phyloP scores from a whole-genome alignment of 2,329 filamentous ascomycete genomes.

The Ambrosiella beaveri region DNA sequence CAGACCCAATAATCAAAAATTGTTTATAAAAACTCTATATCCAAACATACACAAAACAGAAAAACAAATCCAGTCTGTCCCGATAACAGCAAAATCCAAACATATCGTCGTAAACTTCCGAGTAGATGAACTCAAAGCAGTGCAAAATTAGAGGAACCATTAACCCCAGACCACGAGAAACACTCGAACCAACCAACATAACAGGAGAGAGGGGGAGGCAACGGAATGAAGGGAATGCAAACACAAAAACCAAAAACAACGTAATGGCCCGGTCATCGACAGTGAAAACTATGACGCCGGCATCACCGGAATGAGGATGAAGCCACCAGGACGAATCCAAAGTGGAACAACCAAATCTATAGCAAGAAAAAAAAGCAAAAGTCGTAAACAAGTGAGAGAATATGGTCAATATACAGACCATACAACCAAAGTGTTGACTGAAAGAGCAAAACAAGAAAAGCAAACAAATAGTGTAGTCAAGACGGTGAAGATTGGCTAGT shows the following conservation, averaged over 20 bases:
- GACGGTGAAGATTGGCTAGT: neutral
- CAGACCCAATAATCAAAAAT: neutral
- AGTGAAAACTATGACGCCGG: neutral
- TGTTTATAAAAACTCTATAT: neutral
- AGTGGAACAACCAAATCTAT: neutral
- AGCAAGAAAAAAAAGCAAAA: neutral
- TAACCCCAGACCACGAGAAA: neutral
- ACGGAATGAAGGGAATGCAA: neutral
- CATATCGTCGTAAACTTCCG: neutral
- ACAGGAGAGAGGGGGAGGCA: neutral
- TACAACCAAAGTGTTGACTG: neutral
- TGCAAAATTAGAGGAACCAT: neutral
- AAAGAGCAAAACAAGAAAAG: conserved; percentile 6
- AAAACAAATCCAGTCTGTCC: neutral
- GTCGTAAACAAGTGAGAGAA: conserved; percentile 2
- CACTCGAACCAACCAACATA: neutral
- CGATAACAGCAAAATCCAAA: neutral
- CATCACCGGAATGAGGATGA: neutral
- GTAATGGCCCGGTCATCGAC: neutral
- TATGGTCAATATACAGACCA: neutral
- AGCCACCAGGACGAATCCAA: neutral
- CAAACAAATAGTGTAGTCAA: neutral
- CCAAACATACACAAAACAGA: neutral
- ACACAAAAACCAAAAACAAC: neutral
- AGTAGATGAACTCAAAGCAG: neutral